A percentile compares a stretch with the other conserved stretches of the same genome.
phyloP scores from a whole-genome alignment of 257 asterid genomes.

The Solanum sejunctum region DNA sequence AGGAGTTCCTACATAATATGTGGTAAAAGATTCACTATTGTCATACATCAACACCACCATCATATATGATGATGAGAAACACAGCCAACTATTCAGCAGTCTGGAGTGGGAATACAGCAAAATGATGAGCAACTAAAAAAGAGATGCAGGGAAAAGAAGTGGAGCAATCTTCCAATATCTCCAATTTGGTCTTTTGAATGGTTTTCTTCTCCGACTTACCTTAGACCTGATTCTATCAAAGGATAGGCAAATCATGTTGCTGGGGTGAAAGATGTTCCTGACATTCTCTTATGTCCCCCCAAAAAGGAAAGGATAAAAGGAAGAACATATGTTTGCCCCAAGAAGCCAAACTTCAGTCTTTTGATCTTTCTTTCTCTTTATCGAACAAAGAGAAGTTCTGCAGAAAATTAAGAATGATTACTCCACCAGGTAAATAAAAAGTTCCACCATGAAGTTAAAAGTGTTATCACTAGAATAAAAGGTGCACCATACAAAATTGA shows the following conservation, averaged over 20 bases:
- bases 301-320: background rate
- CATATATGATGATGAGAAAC: background rate
- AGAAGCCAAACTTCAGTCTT: background rate
- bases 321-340: background rate
- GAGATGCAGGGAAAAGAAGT: background rate
- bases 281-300: background rate
- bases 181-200: background rate
- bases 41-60: background rate
- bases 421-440: background rate
- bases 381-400: background rate
- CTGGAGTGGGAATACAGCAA: background rate
- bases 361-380: background rate
- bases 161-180: background rate
- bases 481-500: background rate
- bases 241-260: background rate
- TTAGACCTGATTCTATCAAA: background rate
- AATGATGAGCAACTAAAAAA: background rate
- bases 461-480: background rate
- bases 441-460: background rate
- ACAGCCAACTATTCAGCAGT: background rate
- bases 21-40: background rate
- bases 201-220: background rate
- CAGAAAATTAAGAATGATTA: background rate
- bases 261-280: background rate
- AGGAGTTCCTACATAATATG: background rate